Evolutionary conservation across 148 eudicot species (phyloP).

Genomic region (Camellia lanceoleosa): DNA sequence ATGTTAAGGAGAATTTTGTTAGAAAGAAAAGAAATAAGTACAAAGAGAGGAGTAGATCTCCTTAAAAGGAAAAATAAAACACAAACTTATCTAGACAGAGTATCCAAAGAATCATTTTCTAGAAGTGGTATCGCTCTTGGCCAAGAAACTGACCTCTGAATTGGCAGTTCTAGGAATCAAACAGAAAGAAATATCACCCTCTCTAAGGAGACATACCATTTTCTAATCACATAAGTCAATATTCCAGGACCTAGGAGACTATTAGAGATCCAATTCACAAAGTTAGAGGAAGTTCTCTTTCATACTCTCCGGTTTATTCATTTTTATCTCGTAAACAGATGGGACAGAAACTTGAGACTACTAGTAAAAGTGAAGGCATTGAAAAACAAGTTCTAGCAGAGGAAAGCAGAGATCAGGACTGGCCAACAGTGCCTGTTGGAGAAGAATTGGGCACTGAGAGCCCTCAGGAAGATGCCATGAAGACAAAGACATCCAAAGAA

Average conservation of each 20-base stretch:
- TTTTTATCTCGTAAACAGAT: neutral
- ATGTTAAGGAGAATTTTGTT: neutral
- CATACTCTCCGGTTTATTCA: neutral
- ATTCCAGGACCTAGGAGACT: neutral
- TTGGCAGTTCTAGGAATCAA: neutral
- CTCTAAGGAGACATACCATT: neutral
- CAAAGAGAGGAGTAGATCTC: neutral
- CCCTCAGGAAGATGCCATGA: slow-evolving; percentile 7
- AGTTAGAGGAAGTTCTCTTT: neutral
- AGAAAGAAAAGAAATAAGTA: neutral
- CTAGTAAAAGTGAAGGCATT: neutral
- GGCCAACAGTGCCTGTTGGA: neutral
- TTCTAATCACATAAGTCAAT: neutral
- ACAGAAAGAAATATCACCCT: neutral
- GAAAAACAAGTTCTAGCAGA: slow-evolving; percentile 1
- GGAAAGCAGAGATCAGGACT: neutral
- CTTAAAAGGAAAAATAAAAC: neutral
- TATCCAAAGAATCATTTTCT: neutral
- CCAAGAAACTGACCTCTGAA: neutral
- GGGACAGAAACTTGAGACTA: neutral
- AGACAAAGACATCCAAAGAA: neutral
- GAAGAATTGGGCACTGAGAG: neutral
- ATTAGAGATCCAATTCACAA: neutral
- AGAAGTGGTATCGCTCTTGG: neutral
- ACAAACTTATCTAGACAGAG: neutral